Base-by-base conservation (phyloP, 2,329 filamentous ascomycete genomes). In the Penicillium sp. region DNA sequence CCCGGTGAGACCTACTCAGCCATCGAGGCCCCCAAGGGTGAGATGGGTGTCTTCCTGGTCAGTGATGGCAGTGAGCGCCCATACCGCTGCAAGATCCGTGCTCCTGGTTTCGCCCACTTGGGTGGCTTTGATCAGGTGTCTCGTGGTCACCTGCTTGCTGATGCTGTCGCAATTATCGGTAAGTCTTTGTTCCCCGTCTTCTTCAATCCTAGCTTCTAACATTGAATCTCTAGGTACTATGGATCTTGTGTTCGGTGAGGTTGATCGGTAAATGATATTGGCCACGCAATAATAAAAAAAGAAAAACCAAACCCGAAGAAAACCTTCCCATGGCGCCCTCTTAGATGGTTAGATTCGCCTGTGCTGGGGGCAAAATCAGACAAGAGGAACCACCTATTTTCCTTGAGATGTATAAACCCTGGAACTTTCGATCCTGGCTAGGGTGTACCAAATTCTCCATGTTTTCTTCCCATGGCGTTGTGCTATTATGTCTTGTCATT, bases 21-120 rank as follows among this genome's bases (percentile, higher is more conserved):
- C 55, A 98, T 98, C 58, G 93, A 98, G 78, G 93, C 94, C n/a
- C 93, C 93, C 53, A 98, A 98, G 84, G 93, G 93, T 64, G 93
- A 98, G 77, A 98, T 98, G 93, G 93, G 86, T 69, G 93, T 98
- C 39, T 98, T 86, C 69, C 75, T 98, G 45, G 93, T 98, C 64
- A 95, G 87, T 68, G 93, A 98, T 68, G 93, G 93, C 57, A 93
- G 84, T 68, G 93, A 98, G 80, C 80, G 93, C 66, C 93, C 93
- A 41, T 98, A 98, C 77, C 81, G 94, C 65, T 96, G 93, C 75
- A 94, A 96, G 77, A 96, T 98, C 63, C 84, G 93, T 63, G 91
- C 94, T 33, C 93, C 93, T 51, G 93, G 93, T 55, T 98, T 98
- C 66, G 93, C 93, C 57, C 94, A 98, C 74, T 74, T 98, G 71